A percentile compares a stretch with the other conserved stretches of the same genome.
Conservation (phyloP, 345 rosid genomes). For the Hirschfeldia incana region DNA sequence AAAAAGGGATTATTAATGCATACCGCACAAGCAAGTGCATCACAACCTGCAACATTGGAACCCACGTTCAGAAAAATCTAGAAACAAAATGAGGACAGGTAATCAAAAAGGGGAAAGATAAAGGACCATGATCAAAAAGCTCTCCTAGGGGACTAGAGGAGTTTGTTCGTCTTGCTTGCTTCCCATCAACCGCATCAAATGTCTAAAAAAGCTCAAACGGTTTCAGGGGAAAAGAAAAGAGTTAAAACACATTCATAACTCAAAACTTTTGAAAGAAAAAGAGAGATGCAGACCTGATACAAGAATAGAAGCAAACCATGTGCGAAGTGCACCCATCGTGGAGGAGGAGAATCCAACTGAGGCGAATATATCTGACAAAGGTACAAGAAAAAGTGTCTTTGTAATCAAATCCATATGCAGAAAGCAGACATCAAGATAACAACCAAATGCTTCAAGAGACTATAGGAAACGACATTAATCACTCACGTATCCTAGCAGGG, state of each 20-base stretch:
- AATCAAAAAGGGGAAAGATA: slow-evolving; percentile 12
- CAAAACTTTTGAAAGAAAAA: not conserved
- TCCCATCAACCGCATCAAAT: slow-evolving; percentile 99
- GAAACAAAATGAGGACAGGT: slow-evolving; percentile 18
- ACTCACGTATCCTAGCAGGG: slow-evolving; percentile 91
- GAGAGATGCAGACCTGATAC: slow-evolving; percentile 69
- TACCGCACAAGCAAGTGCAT: slow-evolving; percentile 99
- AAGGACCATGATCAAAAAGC: slow-evolving; percentile 90
- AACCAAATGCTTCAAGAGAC: not conserved
- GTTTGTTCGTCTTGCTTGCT: slow-evolving; percentile 94
- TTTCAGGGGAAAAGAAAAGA: not conserved
- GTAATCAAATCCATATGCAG: not conserved
- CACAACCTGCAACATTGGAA: slow-evolving; percentile 73
- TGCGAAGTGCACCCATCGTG: slow-evolving; percentile 96
- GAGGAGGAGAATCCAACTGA: slow-evolving; percentile 82
- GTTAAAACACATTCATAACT: not conserved
- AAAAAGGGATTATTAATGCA: slow-evolving; percentile 23
- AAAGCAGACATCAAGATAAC: not conserved
- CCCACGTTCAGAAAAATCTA: slow-evolving; percentile 28
- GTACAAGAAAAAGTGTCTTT: slow-evolving; percentile 9
- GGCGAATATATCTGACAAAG: slow-evolving; percentile 42
- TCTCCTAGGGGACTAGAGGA: slow-evolving; percentile 97
- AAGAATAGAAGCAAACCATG: slow-evolving; percentile 93
- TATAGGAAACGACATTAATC: slow-evolving; percentile 8
- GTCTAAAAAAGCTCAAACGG: slow-evolving; percentile 49